These are phyloP conservation scores for Stylonectria norvegica DNA, from an alignment of 2,329 filamentous ascomycete genomes.

Conservation along the genomic window DNA sequence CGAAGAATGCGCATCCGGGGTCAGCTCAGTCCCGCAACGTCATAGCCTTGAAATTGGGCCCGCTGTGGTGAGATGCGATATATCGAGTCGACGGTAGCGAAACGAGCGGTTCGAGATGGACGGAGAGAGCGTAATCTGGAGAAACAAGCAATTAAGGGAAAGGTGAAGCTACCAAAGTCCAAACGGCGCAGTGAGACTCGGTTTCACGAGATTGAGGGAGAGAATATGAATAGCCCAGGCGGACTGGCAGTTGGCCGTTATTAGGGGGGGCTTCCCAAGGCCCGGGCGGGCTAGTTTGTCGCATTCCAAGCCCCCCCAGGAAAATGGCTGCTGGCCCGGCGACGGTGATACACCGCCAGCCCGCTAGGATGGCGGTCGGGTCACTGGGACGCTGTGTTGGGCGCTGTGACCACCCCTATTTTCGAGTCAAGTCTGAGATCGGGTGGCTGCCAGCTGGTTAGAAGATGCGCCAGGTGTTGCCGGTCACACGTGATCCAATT, in stretches of 20 bases:
- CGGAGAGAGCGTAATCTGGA: constrained; percentile 5
- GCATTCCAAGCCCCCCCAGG: constrained; percentile 20
- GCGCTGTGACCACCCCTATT: not conserved
- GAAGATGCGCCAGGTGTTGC: too few species aligned
- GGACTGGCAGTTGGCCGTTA: constrained; percentile 24
- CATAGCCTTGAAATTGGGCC: constrained; percentile 20
- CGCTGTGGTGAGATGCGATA: constrained; percentile 6
- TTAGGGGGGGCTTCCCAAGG: constrained; percentile 9
- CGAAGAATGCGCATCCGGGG: constrained; percentile 15
- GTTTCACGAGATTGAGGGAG: constrained; percentile 24
- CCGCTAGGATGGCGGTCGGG: too few species aligned
- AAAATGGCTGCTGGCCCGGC: constrained; percentile 28
- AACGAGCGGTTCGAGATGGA: constrained; percentile 4
- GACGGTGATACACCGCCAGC: too few species aligned
- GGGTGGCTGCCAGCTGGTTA: not conserved
- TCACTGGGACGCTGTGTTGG: constrained; percentile 4
- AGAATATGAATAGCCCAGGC: constrained; percentile 24
- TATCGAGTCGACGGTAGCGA: constrained; percentile 4
- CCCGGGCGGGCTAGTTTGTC: constrained; percentile 14
- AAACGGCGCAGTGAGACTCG: constrained; percentile 10
- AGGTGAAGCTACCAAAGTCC: constrained; percentile 2
- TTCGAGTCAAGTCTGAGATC: not conserved
- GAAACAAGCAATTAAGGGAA: constrained; percentile 11
- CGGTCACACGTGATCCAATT: constrained; percentile 25
- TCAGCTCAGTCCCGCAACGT: constrained; percentile 27